These are phyloP conservation scores for Neospora caninum DNA, from an alignment of 169 alveolate species.

Conservation along the genomic window DNA sequence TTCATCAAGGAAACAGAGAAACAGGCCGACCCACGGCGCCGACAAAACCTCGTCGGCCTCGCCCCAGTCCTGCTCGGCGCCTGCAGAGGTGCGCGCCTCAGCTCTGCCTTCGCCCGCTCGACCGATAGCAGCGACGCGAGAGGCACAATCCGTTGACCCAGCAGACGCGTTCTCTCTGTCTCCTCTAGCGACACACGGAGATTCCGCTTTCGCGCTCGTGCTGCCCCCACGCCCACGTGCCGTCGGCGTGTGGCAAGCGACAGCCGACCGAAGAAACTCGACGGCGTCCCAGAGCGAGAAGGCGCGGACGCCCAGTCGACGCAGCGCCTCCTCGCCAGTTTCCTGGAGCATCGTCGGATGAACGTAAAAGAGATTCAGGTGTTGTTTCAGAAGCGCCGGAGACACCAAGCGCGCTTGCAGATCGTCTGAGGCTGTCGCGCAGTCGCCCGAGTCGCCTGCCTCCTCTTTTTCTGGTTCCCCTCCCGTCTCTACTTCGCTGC, in stretches of 20 bases:
- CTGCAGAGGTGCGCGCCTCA: not conserved
- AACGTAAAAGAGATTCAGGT: conserved; percentile 36
- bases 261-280: conserved; percentile 45
- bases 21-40: conserved; percentile 55
- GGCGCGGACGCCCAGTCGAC: conserved; percentile 50
- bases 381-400: conserved; percentile 43
- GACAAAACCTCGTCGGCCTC: conserved; percentile 5
- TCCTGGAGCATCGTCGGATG: not conserved
- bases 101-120: not conserved
- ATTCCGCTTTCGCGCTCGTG: not conserved
- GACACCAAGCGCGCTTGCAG: conserved; percentile 38
- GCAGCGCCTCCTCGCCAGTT: conserved; percentile 23
- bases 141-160: not conserved
- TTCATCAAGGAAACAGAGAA: conserved; percentile 43
- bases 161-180: not conserved
- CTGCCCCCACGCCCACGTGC: conserved; percentile 11
- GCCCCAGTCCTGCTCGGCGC: not conserved
- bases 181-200: no score
- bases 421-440: not conserved
- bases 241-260: not conserved
- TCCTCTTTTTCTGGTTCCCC: not conserved
- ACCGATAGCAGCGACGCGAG: not conserved
- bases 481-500: not conserved
- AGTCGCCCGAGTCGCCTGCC: not conserved
- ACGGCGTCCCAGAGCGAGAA: conserved; percentile 55